These are phyloP conservation scores for Apodospora peruviana DNA, from an alignment of 495 filamentous ascomycete species.

Conservation along the genomic window DNA sequence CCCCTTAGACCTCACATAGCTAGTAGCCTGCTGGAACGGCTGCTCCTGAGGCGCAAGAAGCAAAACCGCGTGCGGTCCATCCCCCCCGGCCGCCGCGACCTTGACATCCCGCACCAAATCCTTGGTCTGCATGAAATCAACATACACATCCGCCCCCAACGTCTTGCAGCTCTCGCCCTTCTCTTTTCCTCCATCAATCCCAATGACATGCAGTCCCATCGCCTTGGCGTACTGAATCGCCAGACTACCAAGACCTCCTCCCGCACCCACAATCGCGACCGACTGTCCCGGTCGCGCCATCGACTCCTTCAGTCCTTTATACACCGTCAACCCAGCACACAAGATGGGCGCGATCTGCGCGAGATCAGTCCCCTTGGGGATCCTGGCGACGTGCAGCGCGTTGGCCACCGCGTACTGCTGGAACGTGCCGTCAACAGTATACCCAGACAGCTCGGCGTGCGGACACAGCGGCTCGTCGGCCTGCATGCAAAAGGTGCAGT, in stretches of 20 bases:
- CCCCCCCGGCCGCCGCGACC: slow-evolving; percentile 60
- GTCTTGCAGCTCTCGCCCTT: slow-evolving; percentile 63
- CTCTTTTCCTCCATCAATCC: slow-evolving; percentile 72
- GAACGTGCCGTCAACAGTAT: slow-evolving; percentile 85
- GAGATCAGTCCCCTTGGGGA: slow-evolving; percentile 66
- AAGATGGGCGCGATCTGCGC: slow-evolving; percentile 74
- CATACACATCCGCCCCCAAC: slow-evolving; percentile 63
- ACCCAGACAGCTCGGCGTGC: slow-evolving; percentile 67
- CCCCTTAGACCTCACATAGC: slow-evolving; percentile 74
- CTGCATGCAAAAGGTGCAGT: slow-evolving; percentile 72
- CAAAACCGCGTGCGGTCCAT: slow-evolving; percentile 81
- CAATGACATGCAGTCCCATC: slow-evolving; percentile 75
- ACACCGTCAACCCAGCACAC: slow-evolving; percentile 85
- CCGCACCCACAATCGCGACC: slow-evolving; percentile 77
- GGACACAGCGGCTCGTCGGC: slow-evolving; percentile 63
- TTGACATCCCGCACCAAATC: slow-evolving; percentile 78
- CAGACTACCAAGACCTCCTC: slow-evolving; percentile 72
- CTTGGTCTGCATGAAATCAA: slow-evolving; percentile 69
- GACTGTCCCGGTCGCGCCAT: slow-evolving; percentile 63
- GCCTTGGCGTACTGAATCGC: slow-evolving; percentile 80
- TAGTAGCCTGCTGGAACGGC: slow-evolving; percentile 84
- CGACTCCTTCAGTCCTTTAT: slow-evolving; percentile 80
- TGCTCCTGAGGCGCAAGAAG: slow-evolving; percentile 77
- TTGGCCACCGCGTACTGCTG: slow-evolving; percentile 85
- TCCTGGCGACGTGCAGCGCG: slow-evolving; percentile 67